Evolutionary conservation across 2,329 filamentous ascomycete species (phyloP).

Genomic region (Penicillium sp.): DNA sequence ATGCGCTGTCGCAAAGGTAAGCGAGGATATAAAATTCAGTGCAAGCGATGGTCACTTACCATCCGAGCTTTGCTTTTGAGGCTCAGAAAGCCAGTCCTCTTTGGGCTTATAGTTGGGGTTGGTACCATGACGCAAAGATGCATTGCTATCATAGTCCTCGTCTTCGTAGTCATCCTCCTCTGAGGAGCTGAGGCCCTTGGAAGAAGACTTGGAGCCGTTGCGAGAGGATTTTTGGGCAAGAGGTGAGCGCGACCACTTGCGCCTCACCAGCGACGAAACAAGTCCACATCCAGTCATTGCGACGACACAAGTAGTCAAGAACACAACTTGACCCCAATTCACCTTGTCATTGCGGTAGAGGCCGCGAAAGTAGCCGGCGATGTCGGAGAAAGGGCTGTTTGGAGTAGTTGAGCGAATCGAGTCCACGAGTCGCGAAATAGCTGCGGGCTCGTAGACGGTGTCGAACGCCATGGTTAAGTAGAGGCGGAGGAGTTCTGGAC

Average conservation of each 20-base stretch:
- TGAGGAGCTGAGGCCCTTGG: conserved; percentile 35
- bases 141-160: conserved; percentile 39
- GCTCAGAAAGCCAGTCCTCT: conserved; percentile 25
- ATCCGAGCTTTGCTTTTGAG: conserved; percentile 31
- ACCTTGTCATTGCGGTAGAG: conserved; percentile 31
- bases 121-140: conserved; percentile 32
- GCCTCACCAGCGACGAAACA: conserved; percentile 32
- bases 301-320: conserved; percentile 34
- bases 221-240: conserved; percentile 11
- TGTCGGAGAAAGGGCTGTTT: conserved; percentile 17
- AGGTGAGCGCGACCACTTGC: conserved; percentile 17
- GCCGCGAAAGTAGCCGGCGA: conserved; percentile 21
- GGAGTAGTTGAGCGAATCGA: conserved; percentile 22
- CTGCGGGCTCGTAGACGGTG: conserved; percentile 16
- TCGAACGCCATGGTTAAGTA: conserved; percentile 25
- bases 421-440: conserved; percentile 24
- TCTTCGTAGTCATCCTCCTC: conserved; percentile 41
- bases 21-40: background rate
- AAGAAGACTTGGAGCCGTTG: conserved; percentile 28
- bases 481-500: conserved; percentile 7
- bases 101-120: conserved; percentile 20
- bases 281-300: conserved; percentile 42
- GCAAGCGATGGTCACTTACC: conserved; percentile 26
- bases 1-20: conserved; percentile 29
- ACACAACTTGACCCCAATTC: conserved; percentile 32